These are phyloP conservation scores for Hypoxylon sp. DNA, from an alignment of 2,329 filamentous ascomycete genomes.

Conservation along the genomic window DNA sequence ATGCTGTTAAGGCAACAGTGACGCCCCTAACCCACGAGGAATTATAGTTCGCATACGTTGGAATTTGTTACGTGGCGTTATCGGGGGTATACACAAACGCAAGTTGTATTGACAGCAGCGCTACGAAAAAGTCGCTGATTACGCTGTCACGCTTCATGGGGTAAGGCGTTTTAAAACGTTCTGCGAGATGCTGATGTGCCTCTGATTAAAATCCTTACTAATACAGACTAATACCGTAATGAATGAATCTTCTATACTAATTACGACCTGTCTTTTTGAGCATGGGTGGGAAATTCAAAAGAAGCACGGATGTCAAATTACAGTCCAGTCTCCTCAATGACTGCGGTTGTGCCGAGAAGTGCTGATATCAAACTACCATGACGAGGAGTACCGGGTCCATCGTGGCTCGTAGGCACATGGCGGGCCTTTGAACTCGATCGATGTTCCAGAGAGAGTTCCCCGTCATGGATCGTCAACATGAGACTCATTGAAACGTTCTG, in stretches of 20 bases:
- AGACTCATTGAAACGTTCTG: background rate
- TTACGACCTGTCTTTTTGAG: conserved; percentile 1
- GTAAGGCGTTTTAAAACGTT: conserved; percentile 46
- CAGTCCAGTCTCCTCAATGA: conserved; percentile 86
- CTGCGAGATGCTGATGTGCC: conserved; percentile 32
- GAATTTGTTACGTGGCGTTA: conserved; percentile 49
- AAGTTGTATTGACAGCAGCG: conserved; percentile 16
- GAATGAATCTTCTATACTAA: conserved; percentile 10
- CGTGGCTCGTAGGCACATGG: conserved; percentile 54
- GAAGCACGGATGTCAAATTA: conserved; percentile 99
- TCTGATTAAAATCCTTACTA: conserved; percentile 33
- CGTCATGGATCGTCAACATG: conserved; percentile 57
- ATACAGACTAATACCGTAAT: conserved; percentile 40
- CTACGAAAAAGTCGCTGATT: conserved; percentile 13
- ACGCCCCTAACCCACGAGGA: conserved; percentile 50
- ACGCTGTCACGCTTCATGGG: conserved; percentile 17
- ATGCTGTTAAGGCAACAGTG: conserved; percentile 39
- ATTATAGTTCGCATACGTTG: conserved; percentile 45
- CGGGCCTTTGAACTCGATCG: conserved; percentile 40
- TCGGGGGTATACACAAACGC: conserved; percentile 31
- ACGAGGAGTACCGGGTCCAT: conserved; percentile 56
- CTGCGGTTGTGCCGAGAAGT: conserved; percentile 99
- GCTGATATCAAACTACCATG: conserved; percentile 78
- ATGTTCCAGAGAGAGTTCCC: conserved; percentile 42
- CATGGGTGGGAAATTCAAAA: conserved; percentile 14